Conservation (phyloP, 257 asterid species). For the Jacaranda mimosifolia region DNA sequence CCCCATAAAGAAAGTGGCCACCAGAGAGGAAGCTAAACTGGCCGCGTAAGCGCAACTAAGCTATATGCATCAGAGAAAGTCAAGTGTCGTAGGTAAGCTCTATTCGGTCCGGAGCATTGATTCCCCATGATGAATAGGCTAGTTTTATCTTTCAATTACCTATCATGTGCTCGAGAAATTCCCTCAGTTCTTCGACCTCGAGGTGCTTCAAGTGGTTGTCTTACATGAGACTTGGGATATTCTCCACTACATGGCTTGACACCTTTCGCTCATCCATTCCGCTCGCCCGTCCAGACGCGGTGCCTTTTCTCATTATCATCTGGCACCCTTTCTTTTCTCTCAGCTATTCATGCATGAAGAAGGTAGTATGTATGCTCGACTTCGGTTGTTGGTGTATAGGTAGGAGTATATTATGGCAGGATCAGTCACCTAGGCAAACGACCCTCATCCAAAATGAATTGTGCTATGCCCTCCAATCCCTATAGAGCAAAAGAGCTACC, state of each 20-base stretch:
- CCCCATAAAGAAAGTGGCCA: no score
- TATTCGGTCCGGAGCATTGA: constrained; percentile 28
- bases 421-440: constrained; percentile 27
- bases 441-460: constrained; percentile 27
- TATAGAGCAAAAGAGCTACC: constrained; percentile 5
- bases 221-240: constrained; percentile 2
- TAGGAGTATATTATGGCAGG: constrained; percentile 30
- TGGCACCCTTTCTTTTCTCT: no score
- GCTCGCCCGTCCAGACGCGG: not conserved
- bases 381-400: not conserved
- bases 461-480: constrained; percentile 9
- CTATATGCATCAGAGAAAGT: not conserved
- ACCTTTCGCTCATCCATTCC: constrained; percentile 8
- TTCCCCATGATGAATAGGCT: constrained; percentile 32
- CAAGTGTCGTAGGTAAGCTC: constrained; percentile 14
- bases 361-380: not conserved
- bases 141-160: constrained; percentile 34
- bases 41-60: no score
- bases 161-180: constrained; percentile 27
- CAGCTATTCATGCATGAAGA: no score
- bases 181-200: no score
- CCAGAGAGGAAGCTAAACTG: no score
- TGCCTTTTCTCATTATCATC: not conserved
- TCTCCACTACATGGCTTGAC: constrained; percentile 14
- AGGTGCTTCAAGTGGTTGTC: not conserved